Evolutionary conservation across 305 asterid species (phyloP).

Genomic region (Fraxinus velutina): DNA sequence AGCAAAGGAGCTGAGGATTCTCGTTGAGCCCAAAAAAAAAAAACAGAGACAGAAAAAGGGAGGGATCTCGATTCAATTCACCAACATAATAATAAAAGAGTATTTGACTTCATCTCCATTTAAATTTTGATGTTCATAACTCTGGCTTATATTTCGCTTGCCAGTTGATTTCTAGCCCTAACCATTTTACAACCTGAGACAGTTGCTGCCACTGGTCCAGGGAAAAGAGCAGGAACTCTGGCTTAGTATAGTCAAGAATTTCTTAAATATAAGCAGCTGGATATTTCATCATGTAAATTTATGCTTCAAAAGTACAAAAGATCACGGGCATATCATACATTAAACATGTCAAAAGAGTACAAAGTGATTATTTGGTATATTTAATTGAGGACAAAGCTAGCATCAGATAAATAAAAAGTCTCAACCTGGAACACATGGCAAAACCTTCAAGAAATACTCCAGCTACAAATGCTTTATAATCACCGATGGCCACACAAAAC

Average conservation of each 20-base stretch:
- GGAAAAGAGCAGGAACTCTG: background rate
- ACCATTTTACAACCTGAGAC: background rate
- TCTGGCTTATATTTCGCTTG: background rate
- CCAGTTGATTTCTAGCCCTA: background rate
- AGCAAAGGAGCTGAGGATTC: conserved; percentile 10
- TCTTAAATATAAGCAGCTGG: background rate
- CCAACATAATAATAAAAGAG: background rate
- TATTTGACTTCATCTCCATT: background rate
- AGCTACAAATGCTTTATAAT: background rate
- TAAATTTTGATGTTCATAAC: background rate
- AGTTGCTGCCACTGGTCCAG: background rate
- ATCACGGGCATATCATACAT: background rate
- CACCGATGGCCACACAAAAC: background rate
- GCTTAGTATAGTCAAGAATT: background rate
- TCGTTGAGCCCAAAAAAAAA: background rate
- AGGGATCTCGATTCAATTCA: background rate
- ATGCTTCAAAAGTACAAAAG: background rate
- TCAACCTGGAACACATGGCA: conserved; percentile 4
- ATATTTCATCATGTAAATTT: background rate
- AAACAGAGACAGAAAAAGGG: background rate
- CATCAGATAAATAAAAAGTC: background rate
- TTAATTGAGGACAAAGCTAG: background rate
- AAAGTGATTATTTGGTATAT: background rate
- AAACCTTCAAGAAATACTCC: conserved; percentile 13
- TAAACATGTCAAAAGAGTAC: conserved; percentile 1